A percentile compares a stretch with the other conserved stretches of the same genome.
Evolutionary conservation across 306 rosid genomes (phyloP).

Genomic region (Fragaria nilgerrensis): DNA sequence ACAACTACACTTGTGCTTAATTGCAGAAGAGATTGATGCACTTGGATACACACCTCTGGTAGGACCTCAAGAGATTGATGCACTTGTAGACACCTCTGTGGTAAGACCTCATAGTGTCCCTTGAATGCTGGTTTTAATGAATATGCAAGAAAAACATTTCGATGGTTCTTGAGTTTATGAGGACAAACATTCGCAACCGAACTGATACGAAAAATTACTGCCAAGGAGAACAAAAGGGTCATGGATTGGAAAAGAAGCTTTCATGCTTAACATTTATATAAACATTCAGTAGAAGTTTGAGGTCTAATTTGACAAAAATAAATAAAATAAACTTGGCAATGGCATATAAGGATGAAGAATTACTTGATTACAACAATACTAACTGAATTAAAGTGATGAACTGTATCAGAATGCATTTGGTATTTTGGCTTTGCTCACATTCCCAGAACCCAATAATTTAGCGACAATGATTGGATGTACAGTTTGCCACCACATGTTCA

Average conservation of each 20-base stretch:
- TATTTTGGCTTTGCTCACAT: not conserved
- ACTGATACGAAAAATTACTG: not conserved
- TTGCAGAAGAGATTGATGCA: not conserved
- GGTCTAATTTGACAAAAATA: too few species aligned
- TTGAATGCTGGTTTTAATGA: not conserved
- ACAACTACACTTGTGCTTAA: not conserved
- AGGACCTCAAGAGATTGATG: not conserved
- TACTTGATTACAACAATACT: not conserved
- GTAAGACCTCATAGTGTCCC: not conserved
- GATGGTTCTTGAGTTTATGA: not conserved
- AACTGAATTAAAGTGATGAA: not conserved
- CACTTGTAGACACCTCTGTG: not conserved
- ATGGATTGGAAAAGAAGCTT: not conserved
- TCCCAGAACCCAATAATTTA: not conserved
- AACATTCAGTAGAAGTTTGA: not conserved
- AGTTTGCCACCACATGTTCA: slow-evolving; percentile 2
- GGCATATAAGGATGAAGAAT: not conserved
- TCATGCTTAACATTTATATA: not conserved
- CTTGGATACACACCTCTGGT: not conserved
- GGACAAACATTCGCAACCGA: not conserved
- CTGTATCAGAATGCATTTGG: not conserved
- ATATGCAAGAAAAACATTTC: not conserved
- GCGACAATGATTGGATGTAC: not conserved
- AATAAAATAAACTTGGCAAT: too few species aligned
- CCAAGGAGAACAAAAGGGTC: not conserved